A percentile compares a stretch with the other conserved stretches of the same genome.
Conservation (phyloP, 2,329 filamentous ascomycete genomes). For the Magnaporthiopsis incrustans region DNA sequence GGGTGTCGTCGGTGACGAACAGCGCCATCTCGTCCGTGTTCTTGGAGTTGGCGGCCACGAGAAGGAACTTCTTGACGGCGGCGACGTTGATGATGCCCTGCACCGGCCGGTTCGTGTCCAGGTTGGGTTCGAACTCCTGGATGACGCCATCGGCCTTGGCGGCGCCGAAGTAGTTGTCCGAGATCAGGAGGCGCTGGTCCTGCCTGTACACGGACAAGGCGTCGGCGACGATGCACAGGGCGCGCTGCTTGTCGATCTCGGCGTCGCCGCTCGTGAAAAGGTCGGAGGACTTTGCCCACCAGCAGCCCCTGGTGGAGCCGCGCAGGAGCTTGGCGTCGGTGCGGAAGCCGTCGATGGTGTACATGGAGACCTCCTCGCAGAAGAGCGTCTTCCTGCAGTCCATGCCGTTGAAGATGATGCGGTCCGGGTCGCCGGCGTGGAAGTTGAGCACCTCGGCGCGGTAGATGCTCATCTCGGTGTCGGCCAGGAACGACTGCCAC, state of each 20-base stretch:
- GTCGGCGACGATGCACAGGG: constrained; percentile 74
- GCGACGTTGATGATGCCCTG: constrained; percentile 76
- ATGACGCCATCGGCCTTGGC: constrained; percentile 34
- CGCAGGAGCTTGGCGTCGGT: constrained; percentile 56
- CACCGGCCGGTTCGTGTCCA: constrained; percentile 67
- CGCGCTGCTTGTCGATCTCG: constrained; percentile 58
- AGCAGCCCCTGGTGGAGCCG: constrained; percentile 64
- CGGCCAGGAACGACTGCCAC: constrained; percentile 68
- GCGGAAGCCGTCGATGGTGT: constrained; percentile 82
- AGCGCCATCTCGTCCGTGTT: constrained; percentile 86
- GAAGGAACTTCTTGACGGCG: constrained; percentile 75
- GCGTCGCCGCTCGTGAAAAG: constrained; percentile 63
- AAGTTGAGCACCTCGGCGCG: constrained; percentile 55
- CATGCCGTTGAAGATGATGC: constrained; percentile 77
- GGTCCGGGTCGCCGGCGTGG: constrained; percentile 74
- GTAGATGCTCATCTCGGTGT: constrained; percentile 47
- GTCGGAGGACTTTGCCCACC: constrained; percentile 75
- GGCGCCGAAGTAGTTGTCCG: constrained; percentile 71
- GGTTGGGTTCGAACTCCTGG: constrained; percentile 64
- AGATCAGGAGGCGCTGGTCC: constrained; percentile 71
- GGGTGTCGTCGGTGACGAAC: constrained; percentile 77
- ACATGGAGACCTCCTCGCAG: constrained; percentile 57
- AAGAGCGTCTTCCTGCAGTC: constrained; percentile 51
- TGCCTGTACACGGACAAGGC: constrained; percentile 61
- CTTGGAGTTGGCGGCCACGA: constrained; percentile 72